Percentiles rank a stretch among this genome's conserved stretches.
phyloP scores from a whole-genome alignment of 805 yeast species.

The Alloascoidea africana region DNA sequence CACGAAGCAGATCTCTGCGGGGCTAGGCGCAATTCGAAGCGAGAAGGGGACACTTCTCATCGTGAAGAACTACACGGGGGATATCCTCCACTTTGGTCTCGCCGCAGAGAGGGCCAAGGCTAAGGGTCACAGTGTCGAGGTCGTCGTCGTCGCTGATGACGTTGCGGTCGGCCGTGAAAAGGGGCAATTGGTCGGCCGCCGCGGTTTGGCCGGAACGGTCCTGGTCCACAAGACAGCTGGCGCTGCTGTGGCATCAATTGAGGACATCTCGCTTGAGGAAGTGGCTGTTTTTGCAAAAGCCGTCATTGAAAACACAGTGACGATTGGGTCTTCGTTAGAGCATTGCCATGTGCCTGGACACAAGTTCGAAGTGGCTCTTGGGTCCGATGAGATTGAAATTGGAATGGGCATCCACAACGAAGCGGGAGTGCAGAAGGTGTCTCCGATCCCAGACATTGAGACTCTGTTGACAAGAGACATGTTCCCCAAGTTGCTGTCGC shows the following conservation, averaged over 20 bases:
- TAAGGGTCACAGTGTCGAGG: slow-evolving; percentile 55
- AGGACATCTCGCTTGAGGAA: slow-evolving; percentile 29
- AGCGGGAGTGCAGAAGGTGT: slow-evolving; percentile 58
- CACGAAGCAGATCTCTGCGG: slow-evolving; percentile 73
- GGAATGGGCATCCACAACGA: slow-evolving; percentile 97
- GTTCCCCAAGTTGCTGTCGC: slow-evolving; percentile 44
- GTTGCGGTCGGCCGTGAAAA: slow-evolving; percentile 87
- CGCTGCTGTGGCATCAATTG: slow-evolving; percentile 39
- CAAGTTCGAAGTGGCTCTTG: slow-evolving; percentile 34
- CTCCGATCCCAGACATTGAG: slow-evolving; percentile 58
- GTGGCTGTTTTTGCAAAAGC: slow-evolving; percentile 44
- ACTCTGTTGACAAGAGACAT: slow-evolving; percentile 37
- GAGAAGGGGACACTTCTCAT: slow-evolving; percentile 58
- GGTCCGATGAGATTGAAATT: slow-evolving; percentile 57
- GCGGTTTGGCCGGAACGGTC: slow-evolving; percentile 89
- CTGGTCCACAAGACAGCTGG: slow-evolving; percentile 79
- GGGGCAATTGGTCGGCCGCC: slow-evolving; percentile 84
- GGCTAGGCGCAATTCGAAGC: slow-evolving; percentile 43
- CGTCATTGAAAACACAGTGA: slow-evolving; percentile 54
- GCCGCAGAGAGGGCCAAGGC: slow-evolving; percentile 82
- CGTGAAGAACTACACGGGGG: slow-evolving; percentile 92
- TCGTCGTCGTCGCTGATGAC: slow-evolving; percentile 78
- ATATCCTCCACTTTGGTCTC: slow-evolving; percentile 80
- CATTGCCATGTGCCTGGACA: slow-evolving; percentile 80
- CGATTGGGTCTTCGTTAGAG: slow-evolving; percentile 81